Conservation (phyloP, 176 grass and related monocot species). For the Thinopyrum elongatum region DNA sequence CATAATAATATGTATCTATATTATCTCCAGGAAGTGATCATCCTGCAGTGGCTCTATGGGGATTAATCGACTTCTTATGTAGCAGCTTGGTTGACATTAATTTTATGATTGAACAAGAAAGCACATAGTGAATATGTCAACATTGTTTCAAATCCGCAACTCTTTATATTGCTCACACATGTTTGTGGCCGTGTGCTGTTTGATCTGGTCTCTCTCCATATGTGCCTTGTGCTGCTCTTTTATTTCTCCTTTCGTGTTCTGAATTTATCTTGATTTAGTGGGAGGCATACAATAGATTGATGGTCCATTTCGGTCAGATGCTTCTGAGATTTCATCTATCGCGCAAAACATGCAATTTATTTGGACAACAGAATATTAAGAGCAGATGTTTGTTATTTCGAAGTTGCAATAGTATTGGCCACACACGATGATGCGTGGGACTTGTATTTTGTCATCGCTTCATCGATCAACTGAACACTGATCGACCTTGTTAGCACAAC, state of each 20-base stretch:
- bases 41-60: not conserved
- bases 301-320: not conserved
- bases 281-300: not conserved
- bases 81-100: not conserved
- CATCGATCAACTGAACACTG: not conserved
- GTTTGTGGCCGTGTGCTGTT: not conserved
- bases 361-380: not conserved
- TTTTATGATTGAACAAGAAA: not conserved
- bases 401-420: not conserved
- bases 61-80: not conserved
- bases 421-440: not conserved
- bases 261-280: not conserved
- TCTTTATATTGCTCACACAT: not conserved
- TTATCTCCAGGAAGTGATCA: not conserved
- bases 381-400: not conserved
- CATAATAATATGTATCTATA: not conserved
- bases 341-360: not conserved
- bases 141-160: not conserved
- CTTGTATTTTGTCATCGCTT: not conserved
- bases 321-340: not conserved
- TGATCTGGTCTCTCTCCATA: not conserved
- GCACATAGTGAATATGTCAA: not conserved
- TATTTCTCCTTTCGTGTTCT: not conserved
- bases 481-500: not conserved
- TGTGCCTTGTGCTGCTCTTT: not conserved